phyloP scores from a whole-genome alignment of 306 rosid species.

The Fragaria nilgerrensis region DNA sequence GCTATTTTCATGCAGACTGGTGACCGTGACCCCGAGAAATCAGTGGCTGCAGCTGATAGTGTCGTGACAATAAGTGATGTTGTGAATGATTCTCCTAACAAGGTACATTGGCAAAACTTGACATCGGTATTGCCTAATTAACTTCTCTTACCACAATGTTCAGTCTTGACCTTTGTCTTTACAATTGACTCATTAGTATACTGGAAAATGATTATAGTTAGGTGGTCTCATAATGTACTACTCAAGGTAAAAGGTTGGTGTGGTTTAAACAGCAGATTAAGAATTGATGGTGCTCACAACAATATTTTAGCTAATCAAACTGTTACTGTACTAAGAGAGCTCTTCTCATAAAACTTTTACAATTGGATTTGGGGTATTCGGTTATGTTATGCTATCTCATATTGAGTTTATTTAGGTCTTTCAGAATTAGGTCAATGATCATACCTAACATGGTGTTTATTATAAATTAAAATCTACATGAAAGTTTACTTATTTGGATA shows the following conservation, averaged over 20 bases:
- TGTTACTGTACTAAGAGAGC: not conserved
- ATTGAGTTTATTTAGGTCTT: no score
- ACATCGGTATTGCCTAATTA: conserved; percentile 9
- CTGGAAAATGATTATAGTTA: not conserved
- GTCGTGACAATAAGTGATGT: conserved; percentile 55
- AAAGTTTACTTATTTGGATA: not conserved
- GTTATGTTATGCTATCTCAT: not conserved
- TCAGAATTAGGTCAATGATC: not conserved
- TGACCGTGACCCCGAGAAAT: conserved; percentile 58
- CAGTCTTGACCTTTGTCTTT: not conserved
- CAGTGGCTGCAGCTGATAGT: conserved; percentile 38
- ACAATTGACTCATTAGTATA: not conserved
- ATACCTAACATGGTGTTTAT: not conserved
- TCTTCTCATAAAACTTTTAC: not conserved
- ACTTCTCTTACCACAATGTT: not conserved
- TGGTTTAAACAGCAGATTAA: not conserved
- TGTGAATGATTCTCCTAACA: conserved; percentile 78
- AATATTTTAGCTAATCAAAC: not conserved
- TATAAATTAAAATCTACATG: not conserved
- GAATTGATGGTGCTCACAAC: not conserved
- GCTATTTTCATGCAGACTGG: conserved; percentile 99
- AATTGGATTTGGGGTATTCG: not conserved
- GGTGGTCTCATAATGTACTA: not conserved
- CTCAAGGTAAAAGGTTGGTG: not conserved
- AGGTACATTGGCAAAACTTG: conserved; percentile 49